These are phyloP conservation scores for Entrophospora sp. DNA, from an alignment of 192 early-diverging fungal genomes.

Conservation along the genomic window DNA sequence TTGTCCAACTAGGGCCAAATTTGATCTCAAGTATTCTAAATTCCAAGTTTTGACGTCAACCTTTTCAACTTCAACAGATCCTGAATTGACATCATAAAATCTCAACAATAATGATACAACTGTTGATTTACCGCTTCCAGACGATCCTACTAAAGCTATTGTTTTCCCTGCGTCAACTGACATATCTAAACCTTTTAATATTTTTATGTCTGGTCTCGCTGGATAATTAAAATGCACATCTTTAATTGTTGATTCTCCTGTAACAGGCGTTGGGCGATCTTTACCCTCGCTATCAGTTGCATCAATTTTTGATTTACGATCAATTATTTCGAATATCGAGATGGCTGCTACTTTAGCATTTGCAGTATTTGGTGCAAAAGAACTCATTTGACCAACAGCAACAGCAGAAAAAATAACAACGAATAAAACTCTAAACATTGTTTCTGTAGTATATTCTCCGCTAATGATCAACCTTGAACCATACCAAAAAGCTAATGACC, in stretches of 20 bases:
- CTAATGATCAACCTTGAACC: conserved; percentile 55
- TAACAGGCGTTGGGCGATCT: conserved; percentile 25
- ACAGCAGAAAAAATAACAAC: conserved; percentile 67
- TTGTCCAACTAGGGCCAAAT: conserved; percentile 78
- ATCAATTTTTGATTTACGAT: conserved; percentile 63
- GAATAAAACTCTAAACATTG: conserved; percentile 65
- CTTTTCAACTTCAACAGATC: conserved; percentile 55
- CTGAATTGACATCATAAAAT: conserved; percentile 66
- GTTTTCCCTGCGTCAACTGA: conserved; percentile 50
- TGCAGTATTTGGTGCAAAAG: conserved; percentile 64
- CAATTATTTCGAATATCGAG: conserved; percentile 58
- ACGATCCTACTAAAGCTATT: conserved; percentile 78
- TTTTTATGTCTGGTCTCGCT: conserved; percentile 46
- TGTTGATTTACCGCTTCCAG: conserved; percentile 78
- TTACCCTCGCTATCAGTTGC: conserved; percentile 32
- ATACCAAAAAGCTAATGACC: conserved; percentile 67
- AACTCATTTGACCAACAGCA: conserved; percentile 50
- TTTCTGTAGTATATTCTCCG: conserved; percentile 32
- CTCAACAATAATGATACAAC: conserved; percentile 58
- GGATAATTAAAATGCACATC: conserved; percentile 62
- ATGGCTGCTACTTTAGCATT: conserved; percentile 64
- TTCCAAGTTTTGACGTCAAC: conserved; percentile 51
- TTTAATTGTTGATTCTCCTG: conserved; percentile 42
- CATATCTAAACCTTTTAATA: conserved; percentile 52
- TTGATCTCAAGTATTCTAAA: conserved; percentile 51